Base-by-base conservation (phyloP, 2,329 filamentous ascomycete genomes). In the Boeremia lycopersici region DNA sequence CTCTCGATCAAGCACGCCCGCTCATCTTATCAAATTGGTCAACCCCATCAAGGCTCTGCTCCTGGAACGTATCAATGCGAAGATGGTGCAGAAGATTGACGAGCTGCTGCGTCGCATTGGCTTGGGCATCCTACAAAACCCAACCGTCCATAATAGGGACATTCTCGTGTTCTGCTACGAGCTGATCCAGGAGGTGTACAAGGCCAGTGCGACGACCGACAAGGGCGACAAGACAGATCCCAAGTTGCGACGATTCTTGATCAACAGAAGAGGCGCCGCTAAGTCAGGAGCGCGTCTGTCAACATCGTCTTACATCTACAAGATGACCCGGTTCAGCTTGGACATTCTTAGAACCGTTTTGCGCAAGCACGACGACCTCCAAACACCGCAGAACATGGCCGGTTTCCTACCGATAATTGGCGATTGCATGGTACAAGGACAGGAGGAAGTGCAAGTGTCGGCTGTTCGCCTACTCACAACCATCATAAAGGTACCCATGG, bases 151-250 rank as follows among this genome's bases (percentile, higher is more conserved):
- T 60, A 90, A 86, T 64, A 86, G 89, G 43, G 91, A 96, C 62
- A 87, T 93, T 35, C 79, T 99, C n/a, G 79, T 96, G 0, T 97
- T 99, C 74, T 96, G 93, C 73, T 98, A 96, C 71, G 91, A 98
- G 73, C 84, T 98, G 41, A 90, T 98, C 35, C 90, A 96, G 69
- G 88, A 93, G 59, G 89, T 91, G 0, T 96, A 96, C 74, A 85
- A 84, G 56, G 84, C 84, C 53, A 69, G 80, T 82, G 48, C 84
- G 80, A 63, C 80, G 78, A 7, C 72, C 17, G 57, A 67, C 41
- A 52, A 57, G 58, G 60, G 60, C 57, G 49, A 65, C 53, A 47
- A 73, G 62, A 65, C 71, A 47, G 68, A 70, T 28, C 56, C 63
- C 78, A 68, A 77, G 58, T 80, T 87, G 40, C 86, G 83, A 69